Percentiles rank a stretch among this genome's conserved stretches.
phyloP scores from a whole-genome alignment of 352 stramenopile genomes.

The Phytophthora pluvialis region DNA sequence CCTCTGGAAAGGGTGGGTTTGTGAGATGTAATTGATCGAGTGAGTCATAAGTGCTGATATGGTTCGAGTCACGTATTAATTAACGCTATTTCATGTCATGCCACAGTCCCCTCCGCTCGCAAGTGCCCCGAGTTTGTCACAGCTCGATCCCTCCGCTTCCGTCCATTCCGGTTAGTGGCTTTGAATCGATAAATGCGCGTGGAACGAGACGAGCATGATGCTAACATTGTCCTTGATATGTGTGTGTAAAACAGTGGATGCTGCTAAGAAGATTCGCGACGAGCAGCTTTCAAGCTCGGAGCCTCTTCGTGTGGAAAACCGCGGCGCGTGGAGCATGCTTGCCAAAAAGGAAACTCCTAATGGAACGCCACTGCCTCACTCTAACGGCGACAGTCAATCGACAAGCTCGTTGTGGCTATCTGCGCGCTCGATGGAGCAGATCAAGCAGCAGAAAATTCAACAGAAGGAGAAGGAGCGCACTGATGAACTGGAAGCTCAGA shows the following conservation, averaged over 20 bases:
- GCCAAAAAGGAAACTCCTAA: constrained; percentile 77
- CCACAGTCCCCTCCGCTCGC: constrained; percentile 63
- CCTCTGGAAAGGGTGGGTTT: constrained; percentile 89
- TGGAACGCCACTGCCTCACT: constrained; percentile 56
- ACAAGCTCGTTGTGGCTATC: constrained; percentile 88
- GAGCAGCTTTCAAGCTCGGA: constrained; percentile 60
- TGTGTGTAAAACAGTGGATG: constrained; percentile 43
- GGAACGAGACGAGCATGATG: neutral
- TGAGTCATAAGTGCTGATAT: constrained; percentile 45
- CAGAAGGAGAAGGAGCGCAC: constrained; percentile 81
- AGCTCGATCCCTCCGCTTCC: constrained; percentile 49
- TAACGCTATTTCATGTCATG: constrained; percentile 39
- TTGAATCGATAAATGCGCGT: neutral
- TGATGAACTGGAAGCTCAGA: constrained; percentile 73
- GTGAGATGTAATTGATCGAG: constrained; percentile 58
- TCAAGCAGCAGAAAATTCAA: constrained; percentile 88
- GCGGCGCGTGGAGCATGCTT: constrained; percentile 84
- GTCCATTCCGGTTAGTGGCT: constrained; percentile 51
- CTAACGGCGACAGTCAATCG: constrained; percentile 69
- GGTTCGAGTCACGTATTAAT: constrained; percentile 34
- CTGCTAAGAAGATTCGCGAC: constrained; percentile 81
- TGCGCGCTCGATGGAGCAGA: constrained; percentile 85
- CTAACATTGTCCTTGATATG: constrained; percentile 20
- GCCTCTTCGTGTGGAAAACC: constrained; percentile 83
- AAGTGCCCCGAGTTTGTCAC: constrained; percentile 58